Conservation (phyloP, 2,329 filamentous ascomycete genomes). For the Colletotrichum sublineola region DNA sequence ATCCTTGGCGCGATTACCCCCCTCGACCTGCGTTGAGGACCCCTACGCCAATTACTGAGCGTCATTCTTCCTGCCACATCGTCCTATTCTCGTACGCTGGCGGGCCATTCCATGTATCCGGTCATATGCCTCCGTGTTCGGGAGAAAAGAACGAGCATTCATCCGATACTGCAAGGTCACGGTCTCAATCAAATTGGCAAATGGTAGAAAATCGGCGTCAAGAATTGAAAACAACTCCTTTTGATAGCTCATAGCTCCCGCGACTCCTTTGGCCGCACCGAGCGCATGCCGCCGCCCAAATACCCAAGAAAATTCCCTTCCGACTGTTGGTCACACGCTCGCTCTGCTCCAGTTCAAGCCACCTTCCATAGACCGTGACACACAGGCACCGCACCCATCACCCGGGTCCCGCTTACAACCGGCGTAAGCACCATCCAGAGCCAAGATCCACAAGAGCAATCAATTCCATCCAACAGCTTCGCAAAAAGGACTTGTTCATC, state of each 20-base stretch:
- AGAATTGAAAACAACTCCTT: conserved; percentile 31
- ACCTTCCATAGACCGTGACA: conserved; percentile 11
- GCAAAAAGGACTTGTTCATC: conserved; percentile 11
- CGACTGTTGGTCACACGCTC: conserved; percentile 23
- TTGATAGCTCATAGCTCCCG: conserved; percentile 15
- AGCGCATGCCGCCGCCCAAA: conserved; percentile 21
- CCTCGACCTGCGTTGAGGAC: conserved; percentile 2
- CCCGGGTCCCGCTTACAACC: conserved; percentile 33
- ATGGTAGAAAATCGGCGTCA: conserved; percentile 22
- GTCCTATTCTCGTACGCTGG: conserved; percentile 4
- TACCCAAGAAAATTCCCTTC: conserved; percentile 26
- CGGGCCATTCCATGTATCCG: neutral
- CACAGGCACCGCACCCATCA: conserved; percentile 11
- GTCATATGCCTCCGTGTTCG: neutral
- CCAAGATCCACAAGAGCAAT: conserved; percentile 4
- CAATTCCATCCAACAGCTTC: conserved; percentile 14
- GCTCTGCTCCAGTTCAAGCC: conserved; percentile 28
- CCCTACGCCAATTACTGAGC: neutral
- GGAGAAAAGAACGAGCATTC: neutral
- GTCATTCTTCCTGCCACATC: neutral
- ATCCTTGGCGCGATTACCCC: conserved; percentile 18
- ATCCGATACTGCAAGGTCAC: neutral
- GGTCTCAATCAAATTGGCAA: neutral
- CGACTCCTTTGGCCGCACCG: conserved; percentile 19
- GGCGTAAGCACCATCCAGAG: conserved; percentile 30